phyloP scores from a whole-genome alignment of 1,139 yeast genomes.

The Saccharomyces hybrid region DNA sequence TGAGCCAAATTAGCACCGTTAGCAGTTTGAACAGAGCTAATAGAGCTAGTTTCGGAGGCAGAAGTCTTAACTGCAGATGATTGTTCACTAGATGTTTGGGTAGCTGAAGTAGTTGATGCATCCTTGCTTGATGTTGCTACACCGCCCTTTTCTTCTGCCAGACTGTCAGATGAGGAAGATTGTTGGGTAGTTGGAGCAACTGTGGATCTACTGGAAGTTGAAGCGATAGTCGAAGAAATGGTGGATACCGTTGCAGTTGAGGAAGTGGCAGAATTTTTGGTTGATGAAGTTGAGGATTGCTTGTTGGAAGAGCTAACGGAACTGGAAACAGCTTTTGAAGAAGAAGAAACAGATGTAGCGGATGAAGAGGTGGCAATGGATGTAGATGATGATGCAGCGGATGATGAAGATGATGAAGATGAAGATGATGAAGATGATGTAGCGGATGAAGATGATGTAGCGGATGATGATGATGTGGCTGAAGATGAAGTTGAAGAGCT shows the following conservation, averaged over 20 bases:
- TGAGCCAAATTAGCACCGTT: not conserved
- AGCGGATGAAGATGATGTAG: slow-evolving; percentile 7
- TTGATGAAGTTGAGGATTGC: slow-evolving; percentile 1
- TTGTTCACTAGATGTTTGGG: not conserved
- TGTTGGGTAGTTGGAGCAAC: not conserved
- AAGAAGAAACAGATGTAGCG: not conserved
- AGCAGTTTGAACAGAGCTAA: not conserved
- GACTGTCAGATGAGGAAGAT: slow-evolving; percentile 5
- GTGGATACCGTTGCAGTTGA: slow-evolving; percentile 6
- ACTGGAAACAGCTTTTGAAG: not conserved
- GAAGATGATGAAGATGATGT: not conserved
- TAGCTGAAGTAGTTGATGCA: not conserved
- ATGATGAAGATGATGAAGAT: slow-evolving; percentile 9
- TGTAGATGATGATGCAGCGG: slow-evolving; percentile 7
- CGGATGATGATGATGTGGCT: slow-evolving; percentile 12
- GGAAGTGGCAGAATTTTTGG: not conserved
- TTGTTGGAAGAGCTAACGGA: not conserved
- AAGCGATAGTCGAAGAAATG: slow-evolving; percentile 6
- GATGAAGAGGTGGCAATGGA: not conserved
- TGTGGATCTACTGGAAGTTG: slow-evolving; percentile 12
- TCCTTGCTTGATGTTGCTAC: not conserved
- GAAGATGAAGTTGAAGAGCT: slow-evolving; percentile 6
- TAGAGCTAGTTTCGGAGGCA: slow-evolving; percentile 1
- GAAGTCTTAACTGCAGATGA: not conserved
- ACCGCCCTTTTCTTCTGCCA: slow-evolving; percentile 1